Conservation (phyloP, 257 asterid species). For the Plectranthus barbatus region DNA sequence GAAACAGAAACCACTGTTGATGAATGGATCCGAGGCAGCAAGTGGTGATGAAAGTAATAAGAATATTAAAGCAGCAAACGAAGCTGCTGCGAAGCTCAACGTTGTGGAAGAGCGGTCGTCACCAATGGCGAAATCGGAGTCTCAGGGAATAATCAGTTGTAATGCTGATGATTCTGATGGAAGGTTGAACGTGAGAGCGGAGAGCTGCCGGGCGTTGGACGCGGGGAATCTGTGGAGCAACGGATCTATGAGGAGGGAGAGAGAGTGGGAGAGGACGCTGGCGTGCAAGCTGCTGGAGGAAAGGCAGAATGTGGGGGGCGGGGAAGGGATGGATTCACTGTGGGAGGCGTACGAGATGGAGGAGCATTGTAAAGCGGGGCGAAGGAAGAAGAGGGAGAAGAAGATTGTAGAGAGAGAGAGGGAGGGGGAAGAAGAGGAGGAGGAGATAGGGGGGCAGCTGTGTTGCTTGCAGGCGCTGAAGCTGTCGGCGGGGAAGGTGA, state of each 20-base stretch:
- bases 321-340: slow-evolving; percentile 80
- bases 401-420: background rate
- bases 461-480: slow-evolving; percentile 79
- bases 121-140: slow-evolving; percentile 14
- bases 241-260: slow-evolving; percentile 75
- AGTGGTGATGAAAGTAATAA: background rate
- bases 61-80: background rate
- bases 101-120: slow-evolving; percentile 14
- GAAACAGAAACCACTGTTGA: slow-evolving; percentile 9
- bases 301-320: slow-evolving; percentile 33
- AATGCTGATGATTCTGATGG: background rate
- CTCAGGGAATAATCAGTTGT: slow-evolving; percentile 12
- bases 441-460: slow-evolving; percentile 27
- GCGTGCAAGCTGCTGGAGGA: slow-evolving; percentile 83
- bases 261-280: slow-evolving; percentile 75
- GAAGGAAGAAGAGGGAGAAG: slow-evolving; percentile 16
- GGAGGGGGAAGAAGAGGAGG: background rate
- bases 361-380: slow-evolving; percentile 6
- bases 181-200: background rate
- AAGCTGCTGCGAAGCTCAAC: background rate
- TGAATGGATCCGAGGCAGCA: slow-evolving; percentile 22
- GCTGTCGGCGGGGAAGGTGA: slow-evolving; percentile 77
- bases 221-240: slow-evolving; percentile 22
- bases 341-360: slow-evolving; percentile 78
- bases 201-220: slow-evolving; percentile 11